Evolutionary conservation across 805 yeast genomes (phyloP), one percentile per base, ranked within the genome.

Genomic region (Debaryomyces tyrocola): DNA sequence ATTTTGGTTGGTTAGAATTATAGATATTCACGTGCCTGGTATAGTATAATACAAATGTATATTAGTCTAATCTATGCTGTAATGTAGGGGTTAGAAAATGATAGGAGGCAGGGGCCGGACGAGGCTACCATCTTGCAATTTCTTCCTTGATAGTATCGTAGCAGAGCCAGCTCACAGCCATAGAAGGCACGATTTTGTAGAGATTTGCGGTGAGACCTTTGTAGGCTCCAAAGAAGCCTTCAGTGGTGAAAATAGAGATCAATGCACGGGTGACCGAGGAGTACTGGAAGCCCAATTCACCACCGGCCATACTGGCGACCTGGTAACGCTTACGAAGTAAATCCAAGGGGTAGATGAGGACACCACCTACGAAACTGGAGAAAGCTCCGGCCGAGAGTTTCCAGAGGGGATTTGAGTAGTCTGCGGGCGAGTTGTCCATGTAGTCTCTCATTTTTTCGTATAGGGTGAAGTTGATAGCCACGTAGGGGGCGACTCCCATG

Each of bases 141-240:
- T 51, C 47, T 10, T 61, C 87, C 55, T 83, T 81, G 43, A 88
- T 73, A 28, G 84, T 67, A 54, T 95, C 98, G 63, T 82, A 85
- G 50, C 87, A 82, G 55, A 90, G 73, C 96, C 97, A 92, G 49
- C 92, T 89, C 14, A 91, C 90, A 4, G 98, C 98, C 91, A 94
- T 92, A 11, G 94, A 84, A 0, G 98, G 97, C 40, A 90, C 87
- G 4, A 92, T 94, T 62, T 91, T 92, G 74, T 87, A 84, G 62
- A 89, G 73, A 60, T 90, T 90, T 1, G 96, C 94, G 2, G 83
- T 75, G 63, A 85, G 72, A 0, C 92, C 92, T 57, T 80, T 84
- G 68, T 84, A 86, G 33, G 86, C 79, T 1, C 91, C 92, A 37
- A 63, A 69, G 41, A 75, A 70, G 1, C 97, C 97, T 64, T 92